Conservation (phyloP, 345 rosid species). For the Triadica sebifera region DNA sequence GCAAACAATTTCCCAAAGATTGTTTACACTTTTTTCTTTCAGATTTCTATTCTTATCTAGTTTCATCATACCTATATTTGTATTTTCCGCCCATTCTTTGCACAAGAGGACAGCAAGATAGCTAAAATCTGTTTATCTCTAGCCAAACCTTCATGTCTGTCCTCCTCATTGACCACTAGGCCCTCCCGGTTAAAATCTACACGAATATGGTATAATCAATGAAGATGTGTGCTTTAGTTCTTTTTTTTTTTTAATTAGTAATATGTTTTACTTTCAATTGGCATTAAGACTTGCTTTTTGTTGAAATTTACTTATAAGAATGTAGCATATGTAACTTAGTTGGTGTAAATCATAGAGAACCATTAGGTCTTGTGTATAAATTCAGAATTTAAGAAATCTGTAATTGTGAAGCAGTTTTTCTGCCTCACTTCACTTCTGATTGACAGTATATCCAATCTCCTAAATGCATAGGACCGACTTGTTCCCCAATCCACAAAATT, state of each 20-base stretch:
- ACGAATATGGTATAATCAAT: neutral
- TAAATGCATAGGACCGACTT: neutral
- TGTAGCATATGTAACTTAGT: neutral
- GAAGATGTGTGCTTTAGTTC: neutral
- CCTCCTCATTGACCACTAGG: neutral
- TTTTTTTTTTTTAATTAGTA: neutral
- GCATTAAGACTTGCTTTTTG: neutral
- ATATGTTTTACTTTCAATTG: neutral
- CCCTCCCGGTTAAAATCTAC: neutral
- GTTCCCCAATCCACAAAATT: neutral
- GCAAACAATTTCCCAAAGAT: neutral
- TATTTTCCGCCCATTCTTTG: neutral
- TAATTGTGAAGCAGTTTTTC: neutral
- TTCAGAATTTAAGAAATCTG: neutral
- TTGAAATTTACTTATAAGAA: neutral
- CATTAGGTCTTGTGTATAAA: neutral
- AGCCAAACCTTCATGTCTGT: neutral
- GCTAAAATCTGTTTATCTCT: neutral
- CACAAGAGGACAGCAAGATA: neutral
- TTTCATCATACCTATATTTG: neutral
- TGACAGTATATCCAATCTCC: no score
- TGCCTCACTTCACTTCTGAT: neutral
- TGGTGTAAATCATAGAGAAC: neutral
- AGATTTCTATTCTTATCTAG: no score
- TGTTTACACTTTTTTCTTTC: neutral